Base-by-base conservation (phyloP, 345 rosid genomes). In the Mallotus nudiflorus region DNA sequence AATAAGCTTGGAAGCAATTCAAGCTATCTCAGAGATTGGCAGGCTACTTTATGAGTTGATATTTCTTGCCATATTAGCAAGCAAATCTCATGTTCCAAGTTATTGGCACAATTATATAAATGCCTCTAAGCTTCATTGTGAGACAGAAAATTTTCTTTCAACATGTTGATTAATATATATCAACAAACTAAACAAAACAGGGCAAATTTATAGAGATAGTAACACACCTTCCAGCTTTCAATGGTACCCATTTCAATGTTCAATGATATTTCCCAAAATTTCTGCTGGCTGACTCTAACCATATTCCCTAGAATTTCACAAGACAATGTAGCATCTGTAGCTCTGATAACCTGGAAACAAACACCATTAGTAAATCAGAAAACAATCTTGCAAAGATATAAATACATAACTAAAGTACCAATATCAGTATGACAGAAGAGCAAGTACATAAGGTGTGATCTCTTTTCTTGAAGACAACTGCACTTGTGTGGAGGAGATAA, bases 221-320 rank as follows among this genome's bases (percentile, higher is more conserved):
- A n/a, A 60, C 20, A 75, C 61, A 95, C 99, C 97, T 88, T 85
- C 99, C 99, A 95, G 82, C 86, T 74, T 73, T 90, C 89, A 69
- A 92, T 56, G 65, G 76, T 73, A 78, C 99, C 99, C 15, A 82
- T 84, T 61, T 27, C 81, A 67, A 72, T 52, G 78, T 87, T 79
- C 57, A 92, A 76, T 72, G 78, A 80, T 33, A 95, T 85, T 84
- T 92, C 96, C 97, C 97, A 89, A 64, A 68, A 42, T 25, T 78
- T 82, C 77, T 82, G 78, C 77, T 78, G 84, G 67, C 81, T 84
- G 72, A 95, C 70, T 74, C 68, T 86, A 75, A 92, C 70, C 10
- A 15, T 70, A 75, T 90, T 83, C 60, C 86, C 96, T 63, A 78
- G 49, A 74, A 66, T 82, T 83, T 92, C 88, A 69, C 75, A 78